Evolutionary conservation across 176 grass and related monocot genomes (phyloP), one percentile per base, ranked within the genome.

Genomic region (Aegilops longissima): DNA sequence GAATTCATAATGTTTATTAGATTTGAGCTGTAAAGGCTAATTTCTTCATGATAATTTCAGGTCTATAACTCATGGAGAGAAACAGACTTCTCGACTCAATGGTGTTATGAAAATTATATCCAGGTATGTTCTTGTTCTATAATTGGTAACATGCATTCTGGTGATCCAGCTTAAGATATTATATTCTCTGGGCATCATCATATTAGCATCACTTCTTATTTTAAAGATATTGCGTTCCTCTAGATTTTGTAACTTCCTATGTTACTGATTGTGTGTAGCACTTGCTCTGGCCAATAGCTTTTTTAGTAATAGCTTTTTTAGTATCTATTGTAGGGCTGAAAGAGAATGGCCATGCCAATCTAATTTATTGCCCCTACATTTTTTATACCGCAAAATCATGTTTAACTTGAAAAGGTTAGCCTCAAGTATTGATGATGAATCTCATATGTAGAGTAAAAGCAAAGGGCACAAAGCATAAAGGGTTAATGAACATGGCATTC

Each of bases 51-150:
- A 51, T 68, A 13, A 36, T 84, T 86, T 78, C 72, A 98, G 96
- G 96, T 98, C 64, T 98, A 96, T 74, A 98, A 78, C 84, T 87
- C 93, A 2, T 98, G 96, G 96, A 96, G 91, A 84, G 96, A 96
- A 82, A 96, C 96, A 58, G 83, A 96, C 76, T 96, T 91, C 67
- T 98, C 92, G n/a, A 96, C 96, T 61, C 93, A 96, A 61, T 95
- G 92, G 96, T 98, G 93, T 75, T 96, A 92, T 76, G 96, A 98
- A 80, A 95, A 98, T 85, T 98, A 92, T 84, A 92, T 98, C 77
- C 93, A 98, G 93, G 96, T 95, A 20, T 66, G 45, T 58, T 66
- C 4, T 84, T 68, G 21, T 16, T 76, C 5, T 42, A 68, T 67
- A 65, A 63, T 80, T 66, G 81, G 31, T 59, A 86, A 69, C 21